Percentiles rank a stretch among this genome's conserved stretches.
Evolutionary conservation across 352 stramenopile genomes (phyloP).

Genomic region (Globisporangium takayamanum): DNA sequence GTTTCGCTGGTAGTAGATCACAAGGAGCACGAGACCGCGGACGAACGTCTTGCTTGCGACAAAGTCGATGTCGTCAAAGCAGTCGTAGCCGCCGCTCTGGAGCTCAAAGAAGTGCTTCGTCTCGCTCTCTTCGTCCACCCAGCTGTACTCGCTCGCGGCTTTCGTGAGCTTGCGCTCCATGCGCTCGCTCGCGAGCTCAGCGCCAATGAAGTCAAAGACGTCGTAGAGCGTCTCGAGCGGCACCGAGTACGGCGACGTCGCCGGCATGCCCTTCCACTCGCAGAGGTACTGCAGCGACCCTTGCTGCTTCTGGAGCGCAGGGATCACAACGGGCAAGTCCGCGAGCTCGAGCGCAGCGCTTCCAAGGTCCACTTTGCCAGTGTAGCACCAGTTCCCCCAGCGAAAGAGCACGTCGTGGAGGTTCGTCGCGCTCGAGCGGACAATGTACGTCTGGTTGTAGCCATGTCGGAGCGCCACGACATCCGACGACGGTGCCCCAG

Average conservation of each 20-base stretch:
- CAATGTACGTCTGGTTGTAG: constrained; percentile 92
- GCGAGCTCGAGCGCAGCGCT: constrained; percentile 68
- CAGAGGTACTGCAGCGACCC: constrained; percentile 89
- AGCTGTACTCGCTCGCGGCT: constrained; percentile 79
- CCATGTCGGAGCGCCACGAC: constrained; percentile 77
- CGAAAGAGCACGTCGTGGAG: constrained; percentile 90
- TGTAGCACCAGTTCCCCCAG: constrained; percentile 95
- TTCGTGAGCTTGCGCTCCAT: constrained; percentile 86
- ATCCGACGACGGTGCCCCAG: constrained; percentile 43
- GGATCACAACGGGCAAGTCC: constrained; percentile 88
- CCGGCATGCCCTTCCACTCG: constrained; percentile 77
- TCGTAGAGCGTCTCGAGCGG: constrained; percentile 78
- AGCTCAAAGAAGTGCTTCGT: constrained; percentile 92
- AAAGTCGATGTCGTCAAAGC: constrained; percentile 79
- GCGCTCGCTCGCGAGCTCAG: constrained; percentile 72
- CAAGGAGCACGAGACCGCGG: constrained; percentile 67
- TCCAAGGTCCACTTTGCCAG: constrained; percentile 85
- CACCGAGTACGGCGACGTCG: constrained; percentile 57
- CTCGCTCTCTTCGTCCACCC: constrained; percentile 85
- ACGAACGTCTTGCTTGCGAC: constrained; percentile 87
- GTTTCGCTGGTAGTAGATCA: constrained; percentile 83
- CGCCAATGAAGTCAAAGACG: constrained; percentile 77
- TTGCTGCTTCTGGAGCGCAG: constrained; percentile 92
- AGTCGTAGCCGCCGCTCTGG: constrained; percentile 81
- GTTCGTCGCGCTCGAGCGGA: constrained; percentile 57